A percentile compares a stretch with the other conserved stretches of the same genome.
Conservation (phyloP, 352 stramenopile species). For the Elongisporangium senticosum region DNA sequence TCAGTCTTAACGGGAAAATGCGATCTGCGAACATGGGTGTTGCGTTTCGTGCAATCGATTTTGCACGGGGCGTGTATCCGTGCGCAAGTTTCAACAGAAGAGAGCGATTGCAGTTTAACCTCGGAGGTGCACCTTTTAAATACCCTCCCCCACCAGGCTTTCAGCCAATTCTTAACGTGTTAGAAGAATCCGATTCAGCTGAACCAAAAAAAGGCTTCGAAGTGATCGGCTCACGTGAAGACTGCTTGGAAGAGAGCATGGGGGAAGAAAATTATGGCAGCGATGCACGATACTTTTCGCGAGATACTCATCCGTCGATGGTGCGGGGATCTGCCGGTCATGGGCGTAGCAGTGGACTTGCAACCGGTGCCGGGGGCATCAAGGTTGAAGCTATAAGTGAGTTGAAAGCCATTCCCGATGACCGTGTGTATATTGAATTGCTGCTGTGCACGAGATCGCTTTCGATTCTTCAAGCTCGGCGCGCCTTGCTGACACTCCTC, state of each 20-base stretch:
- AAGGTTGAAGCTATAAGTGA: constrained; percentile 68
- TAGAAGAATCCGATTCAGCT: constrained; percentile 31
- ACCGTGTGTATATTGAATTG: constrained; percentile 71
- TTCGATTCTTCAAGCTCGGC: constrained; percentile 74
- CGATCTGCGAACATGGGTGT: constrained; percentile 81
- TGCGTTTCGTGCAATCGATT: constrained; percentile 77
- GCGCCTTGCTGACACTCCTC: constrained; percentile 67
- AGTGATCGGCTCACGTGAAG: constrained; percentile 73
- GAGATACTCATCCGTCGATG: constrained; percentile 75
- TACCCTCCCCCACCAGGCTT: constrained; percentile 72
- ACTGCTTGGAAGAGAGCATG: constrained; percentile 79
- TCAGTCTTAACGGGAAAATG: constrained; percentile 90
- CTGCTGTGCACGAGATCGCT: constrained; percentile 71
- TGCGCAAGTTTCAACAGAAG: constrained; percentile 86
- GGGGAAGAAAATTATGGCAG: constrained; percentile 81
- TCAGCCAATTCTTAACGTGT: constrained; percentile 65
- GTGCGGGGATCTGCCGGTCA: constrained; percentile 44
- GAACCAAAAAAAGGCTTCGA: constrained; percentile 61
- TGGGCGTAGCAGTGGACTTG: constrained; percentile 34
- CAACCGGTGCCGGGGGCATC: constrained; percentile 29
- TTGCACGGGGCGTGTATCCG: constrained; percentile 78
- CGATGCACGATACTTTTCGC: constrained; percentile 72
- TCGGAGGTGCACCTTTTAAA: constrained; percentile 80
- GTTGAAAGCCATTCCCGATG: constrained; percentile 74
- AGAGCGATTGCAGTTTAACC: constrained; percentile 83